Base-by-base conservation (phyloP, 495 filamentous ascomycete species). In the Aspergillus egyptiacus region DNA sequence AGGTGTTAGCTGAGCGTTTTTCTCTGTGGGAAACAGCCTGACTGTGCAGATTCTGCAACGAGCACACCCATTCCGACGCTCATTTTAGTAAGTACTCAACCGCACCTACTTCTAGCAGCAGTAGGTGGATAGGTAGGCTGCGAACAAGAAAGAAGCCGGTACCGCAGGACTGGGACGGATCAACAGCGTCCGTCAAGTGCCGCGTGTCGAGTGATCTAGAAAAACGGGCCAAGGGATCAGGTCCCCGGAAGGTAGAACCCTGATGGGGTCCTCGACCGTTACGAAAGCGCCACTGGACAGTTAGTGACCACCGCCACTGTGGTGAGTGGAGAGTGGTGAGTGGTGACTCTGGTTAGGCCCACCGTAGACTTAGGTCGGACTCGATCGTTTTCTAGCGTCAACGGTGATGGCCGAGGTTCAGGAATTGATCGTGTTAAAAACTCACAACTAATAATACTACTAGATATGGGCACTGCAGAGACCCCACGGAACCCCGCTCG, bases 191-290 rank as follows among this genome's bases (percentile, higher is more conserved):
- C 75, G 81, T 17, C 72, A n/a, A n/a, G n/a, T n/a, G n/a, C n/a
- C n/a, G n/a, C 77, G 0, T 63, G 81, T 5, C 69, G 70, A 20
- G 81, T 82, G 1, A 54, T 84, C 1, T 84, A n/a, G 78, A 75
- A 79, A 83, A 47, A 80, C 81, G 0, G 82, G 80, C 0, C 81
- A 84, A 59, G 68, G 81, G 1, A 55, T 86, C 6, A 71, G 76
- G 6, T 69, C 73, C 4, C 79, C 77, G 0, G 73, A 69, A 50
- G 33, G 57, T 0, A 69, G 70, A 0, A 64, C 67, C 2, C 59
- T 84, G 2, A 74, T 76, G 11, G 79, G 80, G 20, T 84, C 84
- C 56, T 68, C 73, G 37, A 79, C 79, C 5, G 73, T 83, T 77
- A 84, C 54, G 81, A 79, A 2, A 71, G 72, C 28, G n/a, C n/a